Percentiles rank a stretch among this genome's conserved stretches.
These are phyloP conservation scores for Gnomoniopsis sp. DNA, from an alignment of 2,329 filamentous ascomycete genomes.

Conservation along the genomic window DNA sequence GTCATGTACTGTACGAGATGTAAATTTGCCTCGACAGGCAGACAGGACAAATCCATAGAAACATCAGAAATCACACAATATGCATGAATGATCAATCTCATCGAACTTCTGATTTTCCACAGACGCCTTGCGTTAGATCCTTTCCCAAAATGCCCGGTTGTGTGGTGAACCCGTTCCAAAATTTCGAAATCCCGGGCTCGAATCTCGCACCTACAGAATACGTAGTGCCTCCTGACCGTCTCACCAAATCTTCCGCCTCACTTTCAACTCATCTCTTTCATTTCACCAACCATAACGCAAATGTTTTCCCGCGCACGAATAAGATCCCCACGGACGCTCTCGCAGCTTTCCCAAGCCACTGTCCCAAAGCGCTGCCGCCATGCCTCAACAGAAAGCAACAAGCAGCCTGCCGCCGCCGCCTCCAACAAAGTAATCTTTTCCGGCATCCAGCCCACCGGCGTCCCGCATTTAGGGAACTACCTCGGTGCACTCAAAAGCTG, in stretches of 20 bases:
- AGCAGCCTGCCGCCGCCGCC: neutral
- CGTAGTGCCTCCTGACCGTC: too few species aligned
- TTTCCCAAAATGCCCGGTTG: neutral
- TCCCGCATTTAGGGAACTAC: slow-evolving; percentile 95
- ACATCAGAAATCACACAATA: neutral
- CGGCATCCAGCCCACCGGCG: slow-evolving; percentile 92
- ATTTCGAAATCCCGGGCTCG: neutral
- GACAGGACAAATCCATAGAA: neutral
- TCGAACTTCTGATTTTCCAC: neutral
- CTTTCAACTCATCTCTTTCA: neutral
- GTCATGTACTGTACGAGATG: slow-evolving; percentile 10
- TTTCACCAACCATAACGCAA: neutral
- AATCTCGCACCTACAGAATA: neutral
- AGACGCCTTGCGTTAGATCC: neutral
- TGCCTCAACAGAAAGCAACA: slow-evolving; percentile 14
- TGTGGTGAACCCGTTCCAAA: neutral
- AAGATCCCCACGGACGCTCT: neutral
- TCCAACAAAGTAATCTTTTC: slow-evolving; percentile 69
- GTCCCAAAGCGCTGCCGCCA: neutral
- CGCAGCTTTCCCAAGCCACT: neutral
- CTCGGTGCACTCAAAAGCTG: slow-evolving; percentile 85
- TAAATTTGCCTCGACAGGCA: slow-evolving; percentile 2
- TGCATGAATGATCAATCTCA: neutral
- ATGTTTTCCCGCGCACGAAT: neutral
- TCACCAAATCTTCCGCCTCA: neutral